These are phyloP conservation scores for Gossypium gossypioides DNA, from an alignment of 441 rosid genomes.

Conservation along the genomic window DNA sequence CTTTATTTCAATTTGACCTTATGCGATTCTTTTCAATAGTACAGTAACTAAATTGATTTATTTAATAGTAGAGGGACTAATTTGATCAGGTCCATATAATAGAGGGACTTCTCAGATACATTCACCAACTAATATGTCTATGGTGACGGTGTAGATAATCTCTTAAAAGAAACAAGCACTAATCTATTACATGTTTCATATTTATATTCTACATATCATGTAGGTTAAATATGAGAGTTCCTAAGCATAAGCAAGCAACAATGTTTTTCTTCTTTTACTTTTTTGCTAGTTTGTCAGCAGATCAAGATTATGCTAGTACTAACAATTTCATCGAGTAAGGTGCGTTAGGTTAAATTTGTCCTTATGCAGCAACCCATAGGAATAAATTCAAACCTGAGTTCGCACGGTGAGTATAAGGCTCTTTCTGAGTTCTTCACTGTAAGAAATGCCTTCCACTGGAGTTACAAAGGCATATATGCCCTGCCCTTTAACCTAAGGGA, in stretches of 20 bases:
- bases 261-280: not conserved
- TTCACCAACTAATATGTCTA: too few relatives aligned
- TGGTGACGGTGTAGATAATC: not conserved
- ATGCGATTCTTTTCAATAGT: too few relatives aligned
- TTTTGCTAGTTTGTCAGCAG: not conserved
- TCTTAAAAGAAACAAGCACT: not conserved
- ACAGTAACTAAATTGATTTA: too few relatives aligned
- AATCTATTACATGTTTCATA: not conserved
- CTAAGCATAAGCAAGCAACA: not conserved
- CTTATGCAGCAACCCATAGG: not conserved
- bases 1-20: too few relatives aligned
- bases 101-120: too few relatives aligned
- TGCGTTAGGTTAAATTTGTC: not conserved
- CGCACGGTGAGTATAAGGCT: slow-evolving; percentile 58
- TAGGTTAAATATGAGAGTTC: not conserved
- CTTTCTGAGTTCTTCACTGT: slow-evolving; percentile 73
- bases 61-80: too few relatives aligned
- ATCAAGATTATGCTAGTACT: not conserved
- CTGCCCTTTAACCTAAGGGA: slow-evolving; percentile 73
- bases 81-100: too few relatives aligned
- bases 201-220: not conserved
- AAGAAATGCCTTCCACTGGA: slow-evolving; percentile 65
- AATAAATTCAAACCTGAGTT: slow-evolving; percentile 44
- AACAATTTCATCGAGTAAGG: not conserved
- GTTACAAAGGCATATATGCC: slow-evolving; percentile 92